Evolutionary conservation across 2,329 filamentous ascomycete genomes (phyloP).

Genomic region (Raffaelea ambrosiae): DNA sequence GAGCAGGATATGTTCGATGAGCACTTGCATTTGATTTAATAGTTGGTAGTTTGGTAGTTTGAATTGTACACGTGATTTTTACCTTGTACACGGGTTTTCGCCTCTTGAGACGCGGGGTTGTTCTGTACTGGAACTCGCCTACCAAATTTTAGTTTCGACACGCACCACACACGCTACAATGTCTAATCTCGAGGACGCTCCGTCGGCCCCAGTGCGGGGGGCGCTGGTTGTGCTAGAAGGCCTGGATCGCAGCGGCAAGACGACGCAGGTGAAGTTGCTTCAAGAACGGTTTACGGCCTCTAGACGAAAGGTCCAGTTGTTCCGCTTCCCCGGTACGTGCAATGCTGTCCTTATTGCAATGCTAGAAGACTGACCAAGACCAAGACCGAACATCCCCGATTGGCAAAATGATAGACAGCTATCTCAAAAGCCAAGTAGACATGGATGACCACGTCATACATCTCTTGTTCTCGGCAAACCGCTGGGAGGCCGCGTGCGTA

Average conservation of each 20-base stretch:
- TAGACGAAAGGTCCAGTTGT: slow-evolving; percentile 40
- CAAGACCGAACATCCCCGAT: slow-evolving; percentile 75
- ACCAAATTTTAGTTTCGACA: no score
- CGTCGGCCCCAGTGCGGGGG: slow-evolving; percentile 39
- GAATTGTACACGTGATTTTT: no score
- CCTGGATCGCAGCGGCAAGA: slow-evolving; percentile 84
- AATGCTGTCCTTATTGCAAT: no score
- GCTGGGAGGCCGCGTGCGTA: slow-evolving; percentile 65
- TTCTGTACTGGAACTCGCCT: no score
- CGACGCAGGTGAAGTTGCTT: slow-evolving; percentile 73
- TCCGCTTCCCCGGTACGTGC: slow-evolving; percentile 51
- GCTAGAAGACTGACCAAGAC: not conserved
- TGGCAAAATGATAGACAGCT: slow-evolving; percentile 77
- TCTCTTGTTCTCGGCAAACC: slow-evolving; percentile 81
- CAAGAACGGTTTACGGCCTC: slow-evolving; percentile 42
- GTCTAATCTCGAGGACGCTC: no score
- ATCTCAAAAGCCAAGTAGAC: slow-evolving; percentile 62
- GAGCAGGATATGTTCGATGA: no score
- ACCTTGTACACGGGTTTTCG: no score
- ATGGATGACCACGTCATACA: slow-evolving; percentile 87
- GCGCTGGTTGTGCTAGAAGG: slow-evolving; percentile 80
- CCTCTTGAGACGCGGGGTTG: no score
- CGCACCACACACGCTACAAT: no score
- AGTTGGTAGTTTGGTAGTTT: no score
- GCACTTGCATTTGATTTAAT: no score